Evolutionary conservation across 257 asterid genomes (phyloP).

Genomic region (Capsicum rhomboideum): DNA sequence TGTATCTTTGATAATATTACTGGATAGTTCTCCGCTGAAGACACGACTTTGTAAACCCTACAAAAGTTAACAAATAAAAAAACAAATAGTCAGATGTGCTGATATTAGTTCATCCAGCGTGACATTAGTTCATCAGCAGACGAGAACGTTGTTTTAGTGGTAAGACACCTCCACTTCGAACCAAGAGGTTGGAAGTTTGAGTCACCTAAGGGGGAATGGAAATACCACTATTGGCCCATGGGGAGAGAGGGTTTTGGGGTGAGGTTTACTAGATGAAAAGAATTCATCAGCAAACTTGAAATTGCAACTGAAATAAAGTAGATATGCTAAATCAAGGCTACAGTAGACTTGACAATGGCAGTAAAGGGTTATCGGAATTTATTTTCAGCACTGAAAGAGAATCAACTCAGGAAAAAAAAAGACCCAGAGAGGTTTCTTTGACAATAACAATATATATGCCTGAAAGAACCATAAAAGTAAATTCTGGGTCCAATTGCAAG

Average conservation of each 20-base stretch:
- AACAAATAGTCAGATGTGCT: not conserved
- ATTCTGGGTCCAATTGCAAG: not conserved
- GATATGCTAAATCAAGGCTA: not conserved
- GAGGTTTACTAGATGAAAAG: not conserved
- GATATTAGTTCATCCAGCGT: not conserved
- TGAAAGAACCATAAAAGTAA: not conserved
- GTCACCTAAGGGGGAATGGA: not conserved
- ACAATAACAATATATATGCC: not conserved
- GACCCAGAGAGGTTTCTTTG: not conserved
- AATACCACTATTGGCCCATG: not conserved
- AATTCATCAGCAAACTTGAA: not conserved
- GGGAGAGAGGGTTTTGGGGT: not conserved
- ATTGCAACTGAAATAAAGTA: not conserved
- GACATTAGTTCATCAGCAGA: not conserved
- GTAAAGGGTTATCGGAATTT: not conserved
- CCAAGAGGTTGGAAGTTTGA: not conserved
- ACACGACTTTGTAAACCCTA: constrained; percentile 57
- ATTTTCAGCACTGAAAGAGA: not conserved
- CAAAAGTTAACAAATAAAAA: constrained; percentile 3
- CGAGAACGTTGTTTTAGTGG: not conserved
- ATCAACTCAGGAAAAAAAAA: not conserved
- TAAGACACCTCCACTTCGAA: not conserved
- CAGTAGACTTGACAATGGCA: not conserved
- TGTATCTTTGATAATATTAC: constrained; percentile 50
- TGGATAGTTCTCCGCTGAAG: constrained; percentile 66